Base-by-base conservation (phyloP, 441 rosid genomes). In the Rhodomyrtus psidioides region DNA sequence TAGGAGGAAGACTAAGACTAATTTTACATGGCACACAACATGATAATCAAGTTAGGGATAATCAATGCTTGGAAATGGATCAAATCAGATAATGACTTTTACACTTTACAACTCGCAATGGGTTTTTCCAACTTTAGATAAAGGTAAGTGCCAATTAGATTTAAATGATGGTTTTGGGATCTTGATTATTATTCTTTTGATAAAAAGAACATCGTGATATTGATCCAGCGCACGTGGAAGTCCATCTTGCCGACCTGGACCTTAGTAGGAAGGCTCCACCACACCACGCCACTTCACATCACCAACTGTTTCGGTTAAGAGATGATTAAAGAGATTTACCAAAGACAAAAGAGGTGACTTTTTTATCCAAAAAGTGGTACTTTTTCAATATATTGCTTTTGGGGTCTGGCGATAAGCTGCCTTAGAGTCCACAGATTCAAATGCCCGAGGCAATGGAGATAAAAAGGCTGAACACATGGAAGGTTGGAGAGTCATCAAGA, bases 271-370 rank as follows among this genome's bases (percentile, higher is more conserved):
- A 87, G n/a, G 88, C 15, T 34, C 34, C 34, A 34, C 34, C 86
- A 76, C 92, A 87, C 86, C 76, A 83, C 27, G 51, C 85, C 76
- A 83, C 26, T 51, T 90, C 91, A 86, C 87, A 84, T 91, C 93
- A 85, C 89, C 91, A 87, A 88, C 93, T 90, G 92, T 89, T 90
- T 89, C 89, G 58, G 91, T 90, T 88, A 76, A n/a, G 55, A 42
- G 74, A 85, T 76, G 86, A 83, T 85, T 85, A 76, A 85, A 87
- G 88, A 75, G 87, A 83, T 86, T 3, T 10, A n/a, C 49, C 79
- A 70, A 44, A 75, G 42, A 76, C 56, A 79, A 74, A 85, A 75
- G n/a, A 58, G n/a, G 83, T 28, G 65, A 59, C 59, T 12, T 24
- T n/a, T 44, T 39, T 44, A 65, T 28, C 13, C 26, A 55, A 85